Evolutionary conservation across 192 early-diverging fungal genomes (phyloP).

Genomic region (Umbelopsis sp.): DNA sequence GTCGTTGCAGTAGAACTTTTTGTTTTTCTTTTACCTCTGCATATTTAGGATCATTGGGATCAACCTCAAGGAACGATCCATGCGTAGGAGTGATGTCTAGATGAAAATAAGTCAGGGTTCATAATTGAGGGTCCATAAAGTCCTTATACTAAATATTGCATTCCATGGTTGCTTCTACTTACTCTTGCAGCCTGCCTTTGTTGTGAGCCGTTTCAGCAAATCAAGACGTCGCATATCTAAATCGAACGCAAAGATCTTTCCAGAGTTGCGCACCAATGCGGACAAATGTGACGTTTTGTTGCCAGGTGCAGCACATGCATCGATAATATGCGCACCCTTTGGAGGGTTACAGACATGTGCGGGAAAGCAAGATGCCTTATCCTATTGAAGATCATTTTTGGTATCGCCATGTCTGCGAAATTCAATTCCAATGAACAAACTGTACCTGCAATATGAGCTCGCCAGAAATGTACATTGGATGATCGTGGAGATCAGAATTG

Average conservation of each 20-base stretch:
- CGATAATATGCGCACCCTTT: slow-evolving; percentile 68
- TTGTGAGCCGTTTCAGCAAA: slow-evolving; percentile 72
- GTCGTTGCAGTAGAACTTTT: no score
- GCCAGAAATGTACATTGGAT: slow-evolving; percentile 73
- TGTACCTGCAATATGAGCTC: slow-evolving; percentile 82
- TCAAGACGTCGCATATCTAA: slow-evolving; percentile 74
- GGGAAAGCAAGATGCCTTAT: slow-evolving; percentile 95
- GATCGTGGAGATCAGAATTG: slow-evolving; percentile 86
- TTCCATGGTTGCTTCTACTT: slow-evolving; percentile 19
- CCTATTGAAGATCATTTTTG: slow-evolving; percentile 39
- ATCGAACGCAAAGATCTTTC: slow-evolving; percentile 91
- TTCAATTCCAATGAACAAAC: no score
- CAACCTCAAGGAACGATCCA: slow-evolving; percentile 80
- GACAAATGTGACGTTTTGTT: slow-evolving; percentile 97
- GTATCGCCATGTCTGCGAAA: neutral
- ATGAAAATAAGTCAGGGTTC: no score
- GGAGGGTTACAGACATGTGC: slow-evolving; percentile 79
- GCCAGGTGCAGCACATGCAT: slow-evolving; percentile 96
- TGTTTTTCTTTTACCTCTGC: slow-evolving; percentile 43
- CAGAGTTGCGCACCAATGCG: slow-evolving; percentile 85
- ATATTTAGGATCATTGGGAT: slow-evolving; percentile 66
- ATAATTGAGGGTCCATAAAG: no score
- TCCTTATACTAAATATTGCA: no score
- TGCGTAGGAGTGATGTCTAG: slow-evolving; percentile 71
- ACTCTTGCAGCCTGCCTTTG: slow-evolving; percentile 82